Conservation (phyloP, 2,329 filamentous ascomycete genomes). For the Aspergillaceae sp. region DNA sequence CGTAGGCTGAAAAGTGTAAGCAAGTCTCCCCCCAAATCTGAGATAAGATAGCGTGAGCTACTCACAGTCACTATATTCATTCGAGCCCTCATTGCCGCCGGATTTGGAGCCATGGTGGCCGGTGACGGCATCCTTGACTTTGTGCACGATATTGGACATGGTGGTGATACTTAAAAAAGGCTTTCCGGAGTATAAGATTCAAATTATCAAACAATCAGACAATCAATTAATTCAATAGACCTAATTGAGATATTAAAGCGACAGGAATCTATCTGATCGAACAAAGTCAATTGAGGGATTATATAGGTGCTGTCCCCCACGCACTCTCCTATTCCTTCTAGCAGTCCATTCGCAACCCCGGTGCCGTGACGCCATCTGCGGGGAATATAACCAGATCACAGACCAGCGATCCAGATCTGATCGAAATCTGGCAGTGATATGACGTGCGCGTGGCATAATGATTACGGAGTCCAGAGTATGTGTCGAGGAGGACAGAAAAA, state of each 20-base stretch:
- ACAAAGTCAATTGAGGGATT: neutral
- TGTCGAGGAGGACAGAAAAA: neutral
- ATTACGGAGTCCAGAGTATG: neutral
- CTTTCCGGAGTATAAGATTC: no score
- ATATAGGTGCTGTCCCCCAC: neutral
- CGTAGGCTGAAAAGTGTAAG: neutral
- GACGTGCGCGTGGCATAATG: neutral
- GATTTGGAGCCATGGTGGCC: conserved; percentile 19
- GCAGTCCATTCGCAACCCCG: neutral
- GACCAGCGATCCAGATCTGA: no score
- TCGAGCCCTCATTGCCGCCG: neutral
- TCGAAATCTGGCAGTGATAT: neutral
- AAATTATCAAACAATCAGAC: no score
- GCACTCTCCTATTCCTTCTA: neutral
- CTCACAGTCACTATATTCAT: conserved; percentile 5
- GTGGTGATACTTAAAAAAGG: conserved; percentile 7
- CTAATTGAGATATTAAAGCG: neutral
- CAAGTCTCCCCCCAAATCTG: neutral
- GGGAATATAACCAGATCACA: neutral
- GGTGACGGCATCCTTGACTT: conserved; percentile 40
- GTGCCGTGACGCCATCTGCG: neutral
- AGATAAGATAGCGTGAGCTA: no score
- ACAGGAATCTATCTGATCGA: no score
- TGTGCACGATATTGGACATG: conserved; percentile 42
- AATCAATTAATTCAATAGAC: neutral